Base-by-base conservation (phyloP, 75 land plant species). In the Pinus tabuliformis region DNA sequence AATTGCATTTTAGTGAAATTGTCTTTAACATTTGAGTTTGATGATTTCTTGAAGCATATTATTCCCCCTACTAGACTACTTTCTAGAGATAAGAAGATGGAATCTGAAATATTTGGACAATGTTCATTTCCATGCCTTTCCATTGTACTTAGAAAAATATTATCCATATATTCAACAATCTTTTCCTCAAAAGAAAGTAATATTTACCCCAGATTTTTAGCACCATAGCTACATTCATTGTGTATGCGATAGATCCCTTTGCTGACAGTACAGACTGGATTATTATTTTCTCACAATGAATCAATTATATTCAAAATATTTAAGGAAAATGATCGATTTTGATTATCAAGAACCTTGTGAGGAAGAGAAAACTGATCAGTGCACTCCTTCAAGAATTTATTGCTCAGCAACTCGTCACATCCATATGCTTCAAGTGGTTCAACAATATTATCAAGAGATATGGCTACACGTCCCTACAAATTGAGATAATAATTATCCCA, bases 291-390 rank as follows among this genome's bases (percentile, higher is more conserved):
- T 71, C 84, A 86, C 75, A 96, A 76, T 52, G 99, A 95, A 89
- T 96, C 97, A 75, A 96, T 81, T 63, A 96, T 89, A 70, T 96
- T 96, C 16, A 96, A 79, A 84, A 85, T 78, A 70, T 96, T 96
- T 21, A 28, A 56, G 30, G 56, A 64, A 76, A 93, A 96, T 58
- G 81, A 21, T 39, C 86, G 79, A 42, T 71, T 72, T 62, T 83
- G 89, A 66, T 36, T 68, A 58, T 86, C 92, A 59, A 52, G 65
- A 7, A 77, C 82, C 74, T 76, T 81, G 39, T 89, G 60, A 21
- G 82, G 86, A 62, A 84, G 86, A 33, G 85, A 80, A 76, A 81
- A 91, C 56, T 12, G 61, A 42, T 82, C 82, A 45, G 78, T 63
- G 82, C 94, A 93, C 0, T 56, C 57, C 37, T 76, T 87, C 12